Evolutionary conservation across 306 rosid species (phyloP), one percentile per base, ranked within the genome.

Genomic region (Castanopsis chinensis): DNA sequence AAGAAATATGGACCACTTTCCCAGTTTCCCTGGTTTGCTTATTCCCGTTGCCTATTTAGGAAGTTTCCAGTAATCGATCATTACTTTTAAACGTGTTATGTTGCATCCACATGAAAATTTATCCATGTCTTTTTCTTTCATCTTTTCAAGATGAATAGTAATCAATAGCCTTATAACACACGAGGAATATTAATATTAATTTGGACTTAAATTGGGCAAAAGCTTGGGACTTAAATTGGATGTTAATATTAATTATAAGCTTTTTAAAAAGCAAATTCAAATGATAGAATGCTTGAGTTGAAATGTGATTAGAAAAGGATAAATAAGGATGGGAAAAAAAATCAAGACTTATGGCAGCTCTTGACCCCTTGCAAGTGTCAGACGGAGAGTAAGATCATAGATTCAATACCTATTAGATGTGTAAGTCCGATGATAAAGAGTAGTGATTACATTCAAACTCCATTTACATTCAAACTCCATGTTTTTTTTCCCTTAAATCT

Each of bases 1-100:
- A 96, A 96, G 92, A 89, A 82, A 74, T 93, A 91, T 73, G 99
- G 97, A 64, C 85, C 93, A 82, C 94, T 74, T n/a, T 61, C 76
- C 79, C 74, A 64, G 53, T 71, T 78, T 33, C 27, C 67, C 70
- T 58, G 18, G 76, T 23, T 61, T 76, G 4, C 64, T 56, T 61
- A 61, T 78, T 81, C 74, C 72, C 56, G 56, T 61, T 19, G 8
- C 51, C 51, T 17, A 19, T 8, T 32, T 45, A 60, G 61, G 53
- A 37, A 23, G 77, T 33, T 59, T 75, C 67, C 59, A 67, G 58
- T 69, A 73, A 33, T 18, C 51, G 69, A 54, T 67, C 20, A 64
- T 63, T 53, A 49, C 67, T 49, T 75, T 61, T 41, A 63, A 35
- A 59, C 78, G 23, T 60, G 45, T 80, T 63, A 63, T 63, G n/a